Percentiles rank a stretch among this genome's conserved stretches.
phyloP scores from a whole-genome alignment of 2,329 filamentous ascomycete genomes.

The Phaeosphaeria sp. region DNA sequence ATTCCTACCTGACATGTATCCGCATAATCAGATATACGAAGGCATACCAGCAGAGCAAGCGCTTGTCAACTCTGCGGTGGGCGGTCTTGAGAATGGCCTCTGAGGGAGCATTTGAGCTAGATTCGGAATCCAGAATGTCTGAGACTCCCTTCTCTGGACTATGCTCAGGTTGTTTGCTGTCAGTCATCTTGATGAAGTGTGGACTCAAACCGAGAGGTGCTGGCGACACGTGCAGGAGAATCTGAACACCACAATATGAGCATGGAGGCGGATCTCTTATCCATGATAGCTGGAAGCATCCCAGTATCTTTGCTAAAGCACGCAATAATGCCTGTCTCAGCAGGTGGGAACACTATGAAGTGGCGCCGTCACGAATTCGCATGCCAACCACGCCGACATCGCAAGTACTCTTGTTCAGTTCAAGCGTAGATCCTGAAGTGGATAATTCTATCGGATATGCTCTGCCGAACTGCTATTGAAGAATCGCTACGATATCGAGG shows the following conservation, averaged over 20 bases:
- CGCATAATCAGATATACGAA: constrained; percentile 41
- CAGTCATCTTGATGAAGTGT: constrained; percentile 7
- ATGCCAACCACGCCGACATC: constrained; percentile 2
- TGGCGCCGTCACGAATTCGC: neutral
- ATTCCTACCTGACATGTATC: too few relatives aligned
- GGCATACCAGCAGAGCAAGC: constrained; percentile 40
- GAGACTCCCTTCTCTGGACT: constrained; percentile 10
- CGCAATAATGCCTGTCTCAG: neutral
- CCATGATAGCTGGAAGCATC: neutral
- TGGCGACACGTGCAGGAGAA: neutral
- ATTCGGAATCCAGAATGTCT: constrained; percentile 13
- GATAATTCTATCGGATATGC: constrained; percentile 2
- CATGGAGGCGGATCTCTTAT: neutral
- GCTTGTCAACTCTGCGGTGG: constrained; percentile 43
- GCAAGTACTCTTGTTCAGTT: neutral
- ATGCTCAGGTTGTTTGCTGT: constrained; percentile 7
- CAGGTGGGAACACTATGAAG: neutral
- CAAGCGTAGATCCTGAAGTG: neutral
- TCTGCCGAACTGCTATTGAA: constrained; percentile 1
- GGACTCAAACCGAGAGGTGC: neutral
- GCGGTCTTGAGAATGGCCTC: constrained; percentile 19
- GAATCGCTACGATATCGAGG: constrained; percentile 1
- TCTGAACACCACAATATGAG: neutral
- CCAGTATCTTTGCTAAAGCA: neutral
- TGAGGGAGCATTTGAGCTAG: constrained; percentile 7